phyloP scores from a whole-genome alignment of 2,329 filamentous ascomycete genomes.

The Colletotrichum sp. region DNA sequence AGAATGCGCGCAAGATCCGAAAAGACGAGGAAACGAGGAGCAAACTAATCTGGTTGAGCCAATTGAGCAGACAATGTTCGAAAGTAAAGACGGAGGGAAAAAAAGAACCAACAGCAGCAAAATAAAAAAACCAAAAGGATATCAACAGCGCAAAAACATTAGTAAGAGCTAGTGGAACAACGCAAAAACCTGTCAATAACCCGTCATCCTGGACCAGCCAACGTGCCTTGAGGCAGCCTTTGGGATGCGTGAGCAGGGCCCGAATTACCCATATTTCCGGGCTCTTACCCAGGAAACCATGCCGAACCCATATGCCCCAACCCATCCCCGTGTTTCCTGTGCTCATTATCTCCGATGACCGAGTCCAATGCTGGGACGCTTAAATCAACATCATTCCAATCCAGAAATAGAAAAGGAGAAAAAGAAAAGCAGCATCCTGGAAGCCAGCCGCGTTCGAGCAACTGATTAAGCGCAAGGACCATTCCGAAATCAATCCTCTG shows the following conservation, averaged over 20 bases:
- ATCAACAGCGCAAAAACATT: slow-evolving; percentile 16
- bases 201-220: slow-evolving; percentile 57
- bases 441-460: neutral
- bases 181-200: slow-evolving; percentile 36
- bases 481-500: neutral
- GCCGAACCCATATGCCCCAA: slow-evolving; percentile 39
- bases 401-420: slow-evolving; percentile 22
- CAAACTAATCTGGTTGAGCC: neutral
- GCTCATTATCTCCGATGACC: slow-evolving; percentile 51
- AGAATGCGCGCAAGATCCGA: neutral
- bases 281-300: slow-evolving; percentile 34
- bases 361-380: slow-evolving; percentile 25
- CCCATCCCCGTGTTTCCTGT: slow-evolving; percentile 28
- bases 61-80: slow-evolving; percentile 19
- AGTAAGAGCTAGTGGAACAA: slow-evolving; percentile 43
- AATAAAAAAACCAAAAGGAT: slow-evolving; percentile 24
- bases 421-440: neutral
- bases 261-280: slow-evolving; percentile 34
- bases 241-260: slow-evolving; percentile 43
- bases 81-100: neutral
- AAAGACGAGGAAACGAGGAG: slow-evolving; percentile 23
- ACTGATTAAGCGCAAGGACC: neutral
- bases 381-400: slow-evolving; percentile 30
- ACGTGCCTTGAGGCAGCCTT: slow-evolving; percentile 48
- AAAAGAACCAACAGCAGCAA: slow-evolving; percentile 21